Base-by-base conservation (phyloP, 2,329 filamentous ascomycete genomes). In the Cryphonectria parasitica region DNA sequence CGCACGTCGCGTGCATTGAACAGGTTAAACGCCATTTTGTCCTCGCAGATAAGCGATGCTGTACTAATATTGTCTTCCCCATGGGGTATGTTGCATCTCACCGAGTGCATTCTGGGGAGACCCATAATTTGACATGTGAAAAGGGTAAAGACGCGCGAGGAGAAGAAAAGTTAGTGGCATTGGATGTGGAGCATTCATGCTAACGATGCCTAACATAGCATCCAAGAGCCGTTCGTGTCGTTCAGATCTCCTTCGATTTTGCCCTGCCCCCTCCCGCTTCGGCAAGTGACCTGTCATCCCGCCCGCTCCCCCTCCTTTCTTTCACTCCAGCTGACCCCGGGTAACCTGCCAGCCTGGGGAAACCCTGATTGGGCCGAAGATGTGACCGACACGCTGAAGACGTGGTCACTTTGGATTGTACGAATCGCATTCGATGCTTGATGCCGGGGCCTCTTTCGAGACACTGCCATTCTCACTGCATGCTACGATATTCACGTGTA, bases 11-110 rank as follows among this genome's bases (percentile, higher is more conserved):
- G 11, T 45, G 5, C 43, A 4, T 6, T n/a, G 22, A 45, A 17
- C 43, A 45, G 19, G 43, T 22, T 45, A 19, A 17, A 22, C 43
- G 43, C 3, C 43, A 22, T 45, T 45, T 22, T 1, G 43, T 6
- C 43, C 43, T 22, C 17, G 19, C 43, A 56, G 52, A 56, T 4
- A 28, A 31, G 13, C 52, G 13, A 56, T 56, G n/a, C 49, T 7
- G 19, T 58, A 13, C n/a, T 13, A 28, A 5, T 3, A 15, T 25
- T 17, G 22, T 6, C 25, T 56, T 56, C 54, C 54, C 54, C 54
- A 58, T 4, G 54, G 54, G 54, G 54, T 58, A 58, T 58, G 54
- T 58, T 34, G 54, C 54, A 58, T 58, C 28, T 56, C 17, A 11
- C 54, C 54, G 54, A 58, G 54, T 2, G 31, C 6, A n/a, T 49